These are phyloP conservation scores for Osmanthus fragrans DNA, from an alignment of 257 asterid genomes.

Conservation along the genomic window DNA sequence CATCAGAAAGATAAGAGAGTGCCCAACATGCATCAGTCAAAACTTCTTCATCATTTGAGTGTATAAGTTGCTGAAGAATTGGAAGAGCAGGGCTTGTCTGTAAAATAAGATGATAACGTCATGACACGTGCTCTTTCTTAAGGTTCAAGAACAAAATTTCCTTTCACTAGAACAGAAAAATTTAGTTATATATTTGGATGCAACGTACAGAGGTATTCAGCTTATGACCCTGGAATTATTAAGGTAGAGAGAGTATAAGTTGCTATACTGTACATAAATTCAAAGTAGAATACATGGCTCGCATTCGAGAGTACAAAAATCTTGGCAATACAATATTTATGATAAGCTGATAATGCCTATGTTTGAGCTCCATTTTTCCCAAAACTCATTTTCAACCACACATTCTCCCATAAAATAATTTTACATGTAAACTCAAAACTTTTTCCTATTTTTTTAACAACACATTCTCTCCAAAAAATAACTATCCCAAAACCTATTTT, in stretches of 20 bases:
- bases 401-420: no score
- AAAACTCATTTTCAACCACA: no score
- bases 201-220: background rate
- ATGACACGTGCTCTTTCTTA: background rate
- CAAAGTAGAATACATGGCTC: background rate
- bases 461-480: no score
- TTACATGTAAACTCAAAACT: no score
- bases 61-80: constrained; percentile 65
- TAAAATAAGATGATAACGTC: constrained; percentile 22
- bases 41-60: constrained; percentile 87
- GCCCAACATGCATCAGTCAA: constrained; percentile 96
- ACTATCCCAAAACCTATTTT: no score
- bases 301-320: background rate
- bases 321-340: background rate
- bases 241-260: background rate
- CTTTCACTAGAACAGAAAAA: background rate
- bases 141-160: background rate
- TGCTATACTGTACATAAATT: background rate
- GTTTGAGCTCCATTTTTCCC: no score
- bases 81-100: constrained; percentile 92
- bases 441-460: no score
- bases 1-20: constrained; percentile 89
- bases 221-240: constrained; percentile 4
- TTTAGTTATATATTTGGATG: background rate
- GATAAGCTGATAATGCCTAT: background rate